Evolutionary conservation across 2,329 filamentous ascomycete genomes (phyloP).

Genomic region (Aspergillus sojae): DNA sequence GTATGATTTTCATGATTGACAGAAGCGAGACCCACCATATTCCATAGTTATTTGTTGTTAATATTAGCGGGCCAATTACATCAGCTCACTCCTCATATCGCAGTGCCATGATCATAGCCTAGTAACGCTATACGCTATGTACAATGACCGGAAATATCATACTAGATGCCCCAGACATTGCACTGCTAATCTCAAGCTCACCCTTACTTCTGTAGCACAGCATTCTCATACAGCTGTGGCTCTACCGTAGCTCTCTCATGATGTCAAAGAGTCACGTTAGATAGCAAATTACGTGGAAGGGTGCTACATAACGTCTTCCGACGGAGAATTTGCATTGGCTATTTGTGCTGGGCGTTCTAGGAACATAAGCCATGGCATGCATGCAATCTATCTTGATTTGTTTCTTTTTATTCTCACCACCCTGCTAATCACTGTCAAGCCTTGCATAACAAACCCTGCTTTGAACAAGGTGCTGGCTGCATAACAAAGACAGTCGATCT

Average conservation of each 20-base stretch:
- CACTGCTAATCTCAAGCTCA: neutral
- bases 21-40: conserved; percentile 1
- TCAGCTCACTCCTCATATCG: neutral
- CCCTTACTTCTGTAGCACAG: neutral
- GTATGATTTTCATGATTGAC: conserved; percentile 9
- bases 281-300: conserved; percentile 6
- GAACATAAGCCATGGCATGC: neutral
- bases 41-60: neutral
- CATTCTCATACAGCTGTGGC: neutral
- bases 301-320: conserved; percentile 9
- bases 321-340: neutral
- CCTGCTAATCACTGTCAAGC: neutral
- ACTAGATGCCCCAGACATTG: neutral
- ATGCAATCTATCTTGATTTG: neutral
- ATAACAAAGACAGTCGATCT: neutral
- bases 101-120: neutral
- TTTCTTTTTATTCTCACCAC: neutral
- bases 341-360: neutral
- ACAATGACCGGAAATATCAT: neutral
- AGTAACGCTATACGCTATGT: neutral
- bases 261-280: conserved; percentile 7
- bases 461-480: neutral
- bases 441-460: neutral
- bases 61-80: neutral
- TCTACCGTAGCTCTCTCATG: conserved; percentile 4